Evolutionary conservation across 805 yeast genomes (phyloP), one percentile per base, ranked within the genome.

Genomic region (Scheffersomyces coipomensis): DNA sequence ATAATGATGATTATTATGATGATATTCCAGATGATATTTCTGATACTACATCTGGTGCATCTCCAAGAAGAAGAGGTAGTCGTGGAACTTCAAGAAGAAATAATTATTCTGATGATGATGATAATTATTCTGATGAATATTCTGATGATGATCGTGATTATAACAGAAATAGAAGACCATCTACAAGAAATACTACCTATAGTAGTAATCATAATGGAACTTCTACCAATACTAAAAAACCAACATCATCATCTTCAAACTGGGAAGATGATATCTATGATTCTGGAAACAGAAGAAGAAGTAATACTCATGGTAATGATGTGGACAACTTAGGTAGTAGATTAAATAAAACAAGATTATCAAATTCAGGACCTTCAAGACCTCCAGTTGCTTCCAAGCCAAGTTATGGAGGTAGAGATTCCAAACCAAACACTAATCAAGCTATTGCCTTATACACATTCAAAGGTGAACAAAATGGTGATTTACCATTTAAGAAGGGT

Each of bases 181-280:
- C 47, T 7, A 52, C 61, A 13, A 46, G 60, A 15, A 45, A 51
- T 17, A 46, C 46, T 5, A 43, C 53, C 12, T 34, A 38, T 22
- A 43, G 18, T 27, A 18, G 30, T 27, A 7, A 7, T 27, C 5
- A n/a, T 25, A n/a, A n/a, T 25, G 29, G 29, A 9, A 25, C 6
- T 25, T 11, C 7, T 24, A 12, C 13, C 13, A 27, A 38, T 29
- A 38, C 40, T 6, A 27, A 24, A 11, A 25, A 34, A 13, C 68
- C 49, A 49, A 80, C n/a, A 67, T 39, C 42, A 42, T 37, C 34
- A 16, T 18, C 29, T 4, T 52, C 69, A 3, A 48, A 82, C 9
- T 88, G 96, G 96, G 93, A 87, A 62, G 96, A 89, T 62, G 95
- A 88, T 52, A 75, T 86, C 5, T 88, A 85, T 55, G 96, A 88